Evolutionary conservation across 1,284 basidiomycete species (phyloP).

Genomic region (Microstroma glucosiphilum): DNA sequence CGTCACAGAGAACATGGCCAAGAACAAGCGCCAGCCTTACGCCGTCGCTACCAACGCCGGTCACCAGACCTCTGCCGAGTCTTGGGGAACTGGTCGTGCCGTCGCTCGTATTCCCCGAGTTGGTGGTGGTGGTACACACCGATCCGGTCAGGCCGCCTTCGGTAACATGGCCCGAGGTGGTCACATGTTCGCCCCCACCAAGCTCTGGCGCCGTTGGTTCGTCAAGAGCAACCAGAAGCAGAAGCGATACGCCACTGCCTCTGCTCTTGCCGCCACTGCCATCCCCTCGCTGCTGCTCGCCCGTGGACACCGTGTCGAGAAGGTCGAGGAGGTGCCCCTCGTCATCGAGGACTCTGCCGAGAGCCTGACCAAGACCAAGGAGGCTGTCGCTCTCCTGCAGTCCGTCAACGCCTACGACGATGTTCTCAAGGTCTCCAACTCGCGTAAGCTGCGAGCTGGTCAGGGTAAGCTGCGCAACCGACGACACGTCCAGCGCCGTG

Average conservation of each 20-base stretch:
- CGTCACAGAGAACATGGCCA: conserved; percentile 81
- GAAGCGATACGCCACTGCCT: conserved; percentile 94
- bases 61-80: conserved; percentile 97
- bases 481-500: conserved; percentile 92
- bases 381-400: conserved; percentile 91
- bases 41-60: conserved; percentile 95
- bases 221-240: conserved; percentile 99
- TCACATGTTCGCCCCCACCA: conserved; percentile 99
- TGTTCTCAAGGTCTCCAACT: conserved; percentile 94
- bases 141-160: conserved; percentile 97
- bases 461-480: conserved; percentile 98
- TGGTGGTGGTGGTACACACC: conserved; percentile 95
- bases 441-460: conserved; percentile 91
- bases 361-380: conserved; percentile 91
- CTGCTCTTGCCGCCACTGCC: conserved; percentile 93
- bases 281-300: conserved; percentile 97
- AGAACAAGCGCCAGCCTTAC: conserved; percentile 98
- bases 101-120: conserved; percentile 99
- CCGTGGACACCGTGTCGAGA: conserved; percentile 97
- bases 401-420: conserved; percentile 73
- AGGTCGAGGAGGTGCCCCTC: conserved; percentile 93
- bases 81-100: conserved; percentile 99
- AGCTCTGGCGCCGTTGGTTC: conserved; percentile 99
- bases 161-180: conserved; percentile 68
- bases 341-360: conserved; percentile 76